phyloP scores from a whole-genome alignment of 2,329 filamentous ascomycete genomes.

The Leptographium lundbergii region DNA sequence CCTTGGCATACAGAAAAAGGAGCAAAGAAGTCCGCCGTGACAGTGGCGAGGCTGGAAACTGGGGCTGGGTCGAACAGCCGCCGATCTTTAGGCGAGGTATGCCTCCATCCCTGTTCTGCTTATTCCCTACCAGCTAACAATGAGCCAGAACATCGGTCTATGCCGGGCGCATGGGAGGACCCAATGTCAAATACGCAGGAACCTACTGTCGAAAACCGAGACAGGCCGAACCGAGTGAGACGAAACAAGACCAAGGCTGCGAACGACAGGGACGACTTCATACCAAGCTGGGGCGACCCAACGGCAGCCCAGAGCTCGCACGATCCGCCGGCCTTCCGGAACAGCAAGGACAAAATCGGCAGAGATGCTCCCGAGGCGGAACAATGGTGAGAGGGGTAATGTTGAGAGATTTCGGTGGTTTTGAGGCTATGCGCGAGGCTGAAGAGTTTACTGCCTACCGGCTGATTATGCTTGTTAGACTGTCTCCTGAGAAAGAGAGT shows the following conservation, averaged over 20 bases:
- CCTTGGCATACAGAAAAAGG: neutral
- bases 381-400: neutral
- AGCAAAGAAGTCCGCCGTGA: neutral
- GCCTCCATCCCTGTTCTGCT: too few species aligned
- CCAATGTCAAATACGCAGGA: neutral
- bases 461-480: neutral
- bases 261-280: neutral
- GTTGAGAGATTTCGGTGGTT: neutral
- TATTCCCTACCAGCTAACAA: neutral
- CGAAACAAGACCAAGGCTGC: neutral
- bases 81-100: neutral
- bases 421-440: neutral
- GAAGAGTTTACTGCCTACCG: neutral
- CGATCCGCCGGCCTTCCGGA: constrained; percentile 3
- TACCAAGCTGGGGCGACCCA: constrained; percentile 8
- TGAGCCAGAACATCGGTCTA: neutral
- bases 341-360: neutral
- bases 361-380: neutral
- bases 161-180: constrained; percentile 6
- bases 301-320: constrained; percentile 11
- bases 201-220: neutral
- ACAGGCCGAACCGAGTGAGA: neutral
- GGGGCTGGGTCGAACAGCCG: neutral
- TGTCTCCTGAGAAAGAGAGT: neutral
- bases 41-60: neutral